Evolutionary conservation across 768 basidiomycete species (phyloP).

Genomic region (Rhodotorula graminis): DNA sequence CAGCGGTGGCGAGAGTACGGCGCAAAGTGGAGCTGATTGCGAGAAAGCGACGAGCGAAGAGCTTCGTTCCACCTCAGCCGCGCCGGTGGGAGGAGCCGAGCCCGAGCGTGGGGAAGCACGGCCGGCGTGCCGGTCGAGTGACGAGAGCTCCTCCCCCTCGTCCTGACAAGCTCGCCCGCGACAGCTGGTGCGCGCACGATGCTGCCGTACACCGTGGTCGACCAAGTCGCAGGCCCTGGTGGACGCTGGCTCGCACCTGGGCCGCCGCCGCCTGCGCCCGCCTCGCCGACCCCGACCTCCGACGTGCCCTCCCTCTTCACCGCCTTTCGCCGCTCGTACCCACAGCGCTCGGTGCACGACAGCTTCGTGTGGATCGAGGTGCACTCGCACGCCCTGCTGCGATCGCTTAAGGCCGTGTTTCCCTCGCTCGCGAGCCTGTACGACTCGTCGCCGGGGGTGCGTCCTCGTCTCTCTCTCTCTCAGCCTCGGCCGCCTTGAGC

Average conservation of each 20-base stretch:
- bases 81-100: no score
- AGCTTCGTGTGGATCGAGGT: slow-evolving; percentile 2
- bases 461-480: not conserved
- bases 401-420: not conserved
- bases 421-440: not conserved
- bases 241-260: not conserved
- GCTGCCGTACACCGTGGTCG: not conserved
- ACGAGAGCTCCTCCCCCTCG: no score
- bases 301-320: not conserved
- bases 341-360: not conserved
- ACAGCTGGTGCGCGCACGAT: not conserved
- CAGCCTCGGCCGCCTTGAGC: no score
- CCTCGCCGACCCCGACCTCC: not conserved
- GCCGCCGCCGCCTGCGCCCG: not conserved
- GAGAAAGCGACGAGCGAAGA: no score
- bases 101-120: no score
- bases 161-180: no score
- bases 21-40: no score
- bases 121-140: no score
- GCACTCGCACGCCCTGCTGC: not conserved
- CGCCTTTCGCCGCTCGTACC: slow-evolving; percentile 1
- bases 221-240: not conserved
- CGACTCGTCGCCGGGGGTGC: not conserved
- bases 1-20: no score
- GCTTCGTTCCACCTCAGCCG: no score